These are phyloP conservation scores for Polychaeton citri DNA, from an alignment of 2,329 filamentous ascomycete genomes.

Conservation along the genomic window DNA sequence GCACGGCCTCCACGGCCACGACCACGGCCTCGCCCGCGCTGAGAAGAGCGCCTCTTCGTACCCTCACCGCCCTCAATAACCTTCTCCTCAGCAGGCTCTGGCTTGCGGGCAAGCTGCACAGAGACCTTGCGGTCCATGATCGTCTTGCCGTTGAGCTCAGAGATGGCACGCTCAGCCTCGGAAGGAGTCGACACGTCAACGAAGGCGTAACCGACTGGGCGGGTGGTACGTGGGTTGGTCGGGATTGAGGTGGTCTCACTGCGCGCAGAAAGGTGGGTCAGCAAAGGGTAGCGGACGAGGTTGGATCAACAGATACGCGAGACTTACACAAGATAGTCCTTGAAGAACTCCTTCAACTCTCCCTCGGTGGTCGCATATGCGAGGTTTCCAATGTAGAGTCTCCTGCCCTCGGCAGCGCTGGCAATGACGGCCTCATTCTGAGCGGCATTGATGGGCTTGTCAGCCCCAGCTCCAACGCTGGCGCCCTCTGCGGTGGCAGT, in stretches of 20 bases:
- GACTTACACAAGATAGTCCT: constrained; percentile 96
- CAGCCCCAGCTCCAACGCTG: constrained; percentile 31
- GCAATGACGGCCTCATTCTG: constrained; percentile 85
- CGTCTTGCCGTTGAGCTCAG: constrained; percentile 91
- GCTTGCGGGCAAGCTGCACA: constrained; percentile 95
- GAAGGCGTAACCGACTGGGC: constrained; percentile 96
- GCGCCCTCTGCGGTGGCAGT: constrained; percentile 41
- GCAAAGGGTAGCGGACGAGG: constrained; percentile 9
- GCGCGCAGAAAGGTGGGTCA: constrained; percentile 5
- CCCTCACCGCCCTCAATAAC: constrained; percentile 63
- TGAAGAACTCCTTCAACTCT: constrained; percentile 99
- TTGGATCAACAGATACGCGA: constrained; percentile 4
- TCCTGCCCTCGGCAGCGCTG: constrained; percentile 95
- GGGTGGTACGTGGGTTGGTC: constrained; percentile 97
- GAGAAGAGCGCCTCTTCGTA: constrained; percentile 41
- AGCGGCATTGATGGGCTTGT: constrained; percentile 57
- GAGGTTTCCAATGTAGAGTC: constrained; percentile 99
- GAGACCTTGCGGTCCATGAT: constrained; percentile 98
- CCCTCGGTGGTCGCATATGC: constrained; percentile 99
- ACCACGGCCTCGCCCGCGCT: constrained; percentile 43
- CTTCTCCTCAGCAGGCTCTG: constrained; percentile 63
- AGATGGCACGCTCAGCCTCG: constrained; percentile 91
- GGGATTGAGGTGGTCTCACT: constrained; percentile 99
- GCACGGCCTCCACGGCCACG: constrained; percentile 48
- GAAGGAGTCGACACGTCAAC: constrained; percentile 90